Conservation (phyloP, 2,329 filamentous ascomycete species). For the Pezicula radicicola region DNA sequence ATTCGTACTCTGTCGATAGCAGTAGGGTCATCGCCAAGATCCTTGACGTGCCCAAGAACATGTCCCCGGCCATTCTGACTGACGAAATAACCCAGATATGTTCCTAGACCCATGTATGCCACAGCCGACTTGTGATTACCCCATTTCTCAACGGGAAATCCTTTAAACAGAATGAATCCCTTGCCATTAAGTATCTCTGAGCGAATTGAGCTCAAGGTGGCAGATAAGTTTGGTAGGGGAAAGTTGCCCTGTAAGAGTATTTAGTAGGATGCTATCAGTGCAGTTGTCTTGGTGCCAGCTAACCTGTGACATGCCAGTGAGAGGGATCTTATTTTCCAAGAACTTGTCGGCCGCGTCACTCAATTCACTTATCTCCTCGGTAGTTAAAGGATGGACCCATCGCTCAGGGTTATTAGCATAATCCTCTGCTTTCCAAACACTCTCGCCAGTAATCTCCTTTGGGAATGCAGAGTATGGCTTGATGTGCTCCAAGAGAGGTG, state of each 20-base stretch:
- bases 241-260: slow-evolving; percentile 45
- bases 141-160: slow-evolving; percentile 76
- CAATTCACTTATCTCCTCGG: slow-evolving; percentile 65
- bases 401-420: slow-evolving; percentile 30
- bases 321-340: slow-evolving; percentile 57
- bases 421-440: slow-evolving; percentile 61
- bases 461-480: slow-evolving; percentile 69
- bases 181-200: slow-evolving; percentile 76
- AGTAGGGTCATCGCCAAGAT: slow-evolving; percentile 75
- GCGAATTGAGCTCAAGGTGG: slow-evolving; percentile 52
- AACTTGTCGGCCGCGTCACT: slow-evolving; percentile 66
- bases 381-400: slow-evolving; percentile 71
- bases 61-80: slow-evolving; percentile 83
- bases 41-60: slow-evolving; percentile 86
- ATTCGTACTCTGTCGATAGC: slow-evolving; percentile 87
- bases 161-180: slow-evolving; percentile 87
- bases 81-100: slow-evolving; percentile 84
- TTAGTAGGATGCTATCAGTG: neutral
- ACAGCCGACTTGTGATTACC: slow-evolving; percentile 75
- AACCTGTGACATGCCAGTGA: slow-evolving; percentile 69
- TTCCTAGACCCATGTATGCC: slow-evolving; percentile 87
- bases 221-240: slow-evolving; percentile 52
- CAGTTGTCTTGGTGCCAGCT: neutral
- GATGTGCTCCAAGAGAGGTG: slow-evolving; percentile 64
- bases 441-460: slow-evolving; percentile 65